Conservation (phyloP, 2,329 filamentous ascomycete species). For the Juglanconis oblonga region DNA sequence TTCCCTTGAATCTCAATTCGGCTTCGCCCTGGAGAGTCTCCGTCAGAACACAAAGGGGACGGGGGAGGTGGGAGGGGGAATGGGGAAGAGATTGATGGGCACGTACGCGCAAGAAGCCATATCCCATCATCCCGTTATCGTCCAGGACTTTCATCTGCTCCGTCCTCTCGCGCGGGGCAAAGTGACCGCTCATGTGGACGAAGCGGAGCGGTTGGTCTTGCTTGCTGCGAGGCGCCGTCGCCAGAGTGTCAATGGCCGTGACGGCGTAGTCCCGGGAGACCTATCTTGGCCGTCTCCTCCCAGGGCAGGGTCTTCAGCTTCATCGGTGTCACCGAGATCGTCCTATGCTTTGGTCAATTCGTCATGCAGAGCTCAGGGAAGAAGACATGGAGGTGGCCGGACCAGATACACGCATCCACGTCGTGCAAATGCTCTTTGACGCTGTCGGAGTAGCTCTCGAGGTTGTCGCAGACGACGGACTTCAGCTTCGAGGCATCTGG, state of each 20-base stretch:
- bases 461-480: conserved; percentile 38
- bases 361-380: not conserved
- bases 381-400: not conserved
- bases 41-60: not conserved
- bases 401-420: conserved; percentile 44
- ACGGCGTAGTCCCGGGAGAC: conserved; percentile 7
- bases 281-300: conserved; percentile 11
- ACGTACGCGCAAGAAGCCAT: conserved; percentile 9
- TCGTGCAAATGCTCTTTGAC: conserved; percentile 37
- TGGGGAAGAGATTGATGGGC: not conserved
- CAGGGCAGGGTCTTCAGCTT: conserved; percentile 11
- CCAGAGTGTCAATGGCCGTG: not conserved
- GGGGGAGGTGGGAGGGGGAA: not conserved
- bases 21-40: not conserved
- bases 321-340: conserved; percentile 26
- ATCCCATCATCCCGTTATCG: conserved; percentile 4
- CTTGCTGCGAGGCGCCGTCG: not conserved
- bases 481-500: conserved; percentile 33
- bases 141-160: conserved; percentile 8
- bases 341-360: conserved; percentile 19
- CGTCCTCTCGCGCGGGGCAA: conserved; percentile 5
- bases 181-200: conserved; percentile 22
- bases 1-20: no score
- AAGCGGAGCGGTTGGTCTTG: conserved; percentile 29
- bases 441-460: conserved; percentile 36